A percentile compares a stretch with the other conserved stretches of the same genome.
These are phyloP conservation scores for Alternaria ethzedia DNA, from an alignment of 2,329 filamentous ascomycete species.

Conservation along the genomic window DNA sequence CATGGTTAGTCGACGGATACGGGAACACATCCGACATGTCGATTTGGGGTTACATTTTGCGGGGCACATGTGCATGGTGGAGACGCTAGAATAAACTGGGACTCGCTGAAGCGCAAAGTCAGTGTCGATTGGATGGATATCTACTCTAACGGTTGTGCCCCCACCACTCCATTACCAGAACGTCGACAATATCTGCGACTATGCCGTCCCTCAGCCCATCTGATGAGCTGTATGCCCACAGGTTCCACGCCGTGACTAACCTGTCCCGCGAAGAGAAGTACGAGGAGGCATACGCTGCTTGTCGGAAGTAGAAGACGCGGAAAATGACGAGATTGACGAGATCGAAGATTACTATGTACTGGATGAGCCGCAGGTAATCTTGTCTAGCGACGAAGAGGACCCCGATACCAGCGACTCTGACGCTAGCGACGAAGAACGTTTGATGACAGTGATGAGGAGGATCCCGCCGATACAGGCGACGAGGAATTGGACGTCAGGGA, in stretches of 20 bases:
- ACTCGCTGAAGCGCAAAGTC: neutral
- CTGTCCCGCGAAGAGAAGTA: neutral
- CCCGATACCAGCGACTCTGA: neutral
- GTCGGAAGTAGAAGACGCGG: neutral
- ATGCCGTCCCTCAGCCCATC: too few species aligned
- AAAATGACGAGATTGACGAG: neutral
- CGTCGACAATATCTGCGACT: too few species aligned
- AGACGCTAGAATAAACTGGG: neutral
- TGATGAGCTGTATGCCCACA: too few species aligned
- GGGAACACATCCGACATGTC: neutral
- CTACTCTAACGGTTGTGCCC: neutral
- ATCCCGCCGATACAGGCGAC: neutral
- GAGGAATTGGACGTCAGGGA: neutral
- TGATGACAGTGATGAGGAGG: neutral
- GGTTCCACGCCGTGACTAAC: too few species aligned
- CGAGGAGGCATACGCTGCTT: neutral
- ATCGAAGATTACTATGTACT: neutral
- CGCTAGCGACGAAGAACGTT: neutral
- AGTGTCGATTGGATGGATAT: neutral
- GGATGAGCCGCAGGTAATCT: neutral
- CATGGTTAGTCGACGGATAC: neutral
- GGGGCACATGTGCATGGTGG: neutral
- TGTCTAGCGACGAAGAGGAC: neutral
- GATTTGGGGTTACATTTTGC: neutral
- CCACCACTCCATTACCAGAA: too few species aligned